phyloP scores from a whole-genome alignment of 2,329 filamentous ascomycete genomes.

The Colletotrichum truncatum region DNA sequence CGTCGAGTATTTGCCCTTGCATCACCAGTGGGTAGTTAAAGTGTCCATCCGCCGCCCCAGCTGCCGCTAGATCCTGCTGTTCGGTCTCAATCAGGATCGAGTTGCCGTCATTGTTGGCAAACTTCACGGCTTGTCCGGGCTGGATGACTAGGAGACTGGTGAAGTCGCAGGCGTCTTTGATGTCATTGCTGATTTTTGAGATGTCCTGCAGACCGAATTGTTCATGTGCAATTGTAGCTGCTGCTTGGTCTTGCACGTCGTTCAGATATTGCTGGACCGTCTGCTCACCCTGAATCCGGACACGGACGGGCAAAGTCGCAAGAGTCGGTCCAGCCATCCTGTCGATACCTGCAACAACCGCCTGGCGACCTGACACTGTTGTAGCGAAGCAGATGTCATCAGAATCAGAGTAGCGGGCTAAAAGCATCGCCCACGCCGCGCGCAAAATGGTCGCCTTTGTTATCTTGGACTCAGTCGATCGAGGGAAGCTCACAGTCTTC shows the following conservation, averaged over 20 bases:
- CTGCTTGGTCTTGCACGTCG: slow-evolving; percentile 25
- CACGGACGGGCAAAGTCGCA: slow-evolving; percentile 38
- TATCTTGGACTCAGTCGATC: neutral
- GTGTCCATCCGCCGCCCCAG: neutral
- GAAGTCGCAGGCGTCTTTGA: slow-evolving; percentile 35
- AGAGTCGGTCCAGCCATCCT: slow-evolving; percentile 39
- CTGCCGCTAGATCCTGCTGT: neutral
- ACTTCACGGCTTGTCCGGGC: slow-evolving; percentile 6
- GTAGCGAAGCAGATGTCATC: slow-evolving; percentile 37
- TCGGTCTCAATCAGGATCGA: neutral
- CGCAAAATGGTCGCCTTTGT: slow-evolving; percentile 33
- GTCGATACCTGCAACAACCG: slow-evolving; percentile 36
- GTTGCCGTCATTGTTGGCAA: neutral
- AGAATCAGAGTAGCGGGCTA: slow-evolving; percentile 46
- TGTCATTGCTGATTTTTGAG: slow-evolving; percentile 19
- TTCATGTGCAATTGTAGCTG: slow-evolving; percentile 32
- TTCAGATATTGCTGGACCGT: slow-evolving; percentile 9
- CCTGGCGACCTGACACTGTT: slow-evolving; percentile 39
- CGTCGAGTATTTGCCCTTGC: neutral
- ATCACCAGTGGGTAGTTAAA: slow-evolving; percentile 8
- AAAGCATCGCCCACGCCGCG: slow-evolving; percentile 41
- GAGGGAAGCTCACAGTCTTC: neutral
- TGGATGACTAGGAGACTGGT: slow-evolving; percentile 41
- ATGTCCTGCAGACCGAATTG: slow-evolving; percentile 34
- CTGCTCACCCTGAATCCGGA: slow-evolving; percentile 23